Evolutionary conservation across 1,284 basidiomycete species (phyloP).

Genomic region (Ceratorhiza oryzae-sativae): DNA sequence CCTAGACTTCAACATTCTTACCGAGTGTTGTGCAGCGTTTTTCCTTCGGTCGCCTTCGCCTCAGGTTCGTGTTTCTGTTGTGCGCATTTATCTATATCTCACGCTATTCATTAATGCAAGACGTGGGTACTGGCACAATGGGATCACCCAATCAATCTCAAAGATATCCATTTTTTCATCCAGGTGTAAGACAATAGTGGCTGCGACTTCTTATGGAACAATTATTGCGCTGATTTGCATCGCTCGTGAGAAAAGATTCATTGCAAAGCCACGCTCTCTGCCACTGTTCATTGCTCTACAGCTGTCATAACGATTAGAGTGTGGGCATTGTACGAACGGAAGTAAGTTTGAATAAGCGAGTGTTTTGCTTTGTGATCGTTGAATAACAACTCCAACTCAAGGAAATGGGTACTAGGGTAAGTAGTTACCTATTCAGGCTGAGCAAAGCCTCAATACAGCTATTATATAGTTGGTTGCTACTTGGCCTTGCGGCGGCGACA

Average conservation of each 20-base stretch:
- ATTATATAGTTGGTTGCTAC: not conserved
- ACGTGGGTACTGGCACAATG: not conserved
- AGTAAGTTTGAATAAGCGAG: not conserved
- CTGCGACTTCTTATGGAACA: not conserved
- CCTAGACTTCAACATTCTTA: not conserved
- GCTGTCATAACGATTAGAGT: not conserved
- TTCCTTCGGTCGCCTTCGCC: not conserved
- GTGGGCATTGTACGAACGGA: not conserved
- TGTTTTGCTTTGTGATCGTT: no score
- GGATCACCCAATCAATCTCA: no score
- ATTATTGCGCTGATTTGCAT: not conserved
- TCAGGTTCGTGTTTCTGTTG: not conserved
- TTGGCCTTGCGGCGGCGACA: not conserved
- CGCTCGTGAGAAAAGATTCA: not conserved
- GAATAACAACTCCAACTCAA: not conserved
- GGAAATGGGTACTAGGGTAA: not conserved
- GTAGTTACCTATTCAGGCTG: no score
- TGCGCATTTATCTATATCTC: not conserved
- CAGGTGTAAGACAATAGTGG: not conserved
- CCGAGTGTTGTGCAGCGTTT: not conserved
- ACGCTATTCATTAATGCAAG: not conserved
- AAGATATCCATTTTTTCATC: not conserved
- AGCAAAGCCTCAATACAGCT: no score
- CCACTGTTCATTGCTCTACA: not conserved
- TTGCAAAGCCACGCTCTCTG: not conserved